Base-by-base conservation (phyloP, 2,329 filamentous ascomycete genomes). In the Cercospora citrullina region DNA sequence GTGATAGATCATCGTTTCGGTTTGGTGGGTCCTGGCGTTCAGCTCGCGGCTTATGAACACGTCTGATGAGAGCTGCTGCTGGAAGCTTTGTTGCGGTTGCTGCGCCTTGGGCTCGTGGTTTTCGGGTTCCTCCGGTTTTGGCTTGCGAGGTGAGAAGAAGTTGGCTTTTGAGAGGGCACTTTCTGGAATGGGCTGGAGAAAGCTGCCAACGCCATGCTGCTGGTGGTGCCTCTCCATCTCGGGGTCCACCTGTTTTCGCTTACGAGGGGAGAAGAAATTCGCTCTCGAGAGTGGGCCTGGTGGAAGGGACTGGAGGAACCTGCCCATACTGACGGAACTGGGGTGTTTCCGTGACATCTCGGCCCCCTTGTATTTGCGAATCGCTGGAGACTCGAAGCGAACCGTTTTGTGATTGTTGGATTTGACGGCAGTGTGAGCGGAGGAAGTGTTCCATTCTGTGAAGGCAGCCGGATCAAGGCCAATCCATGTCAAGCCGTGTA, bases 281-380 rank as follows among this genome's bases (percentile, higher is more conserved):
- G 48, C 30, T 16, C 18, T 53, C n/a, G 12, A 7, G 5, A 42
- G 18, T 12, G 31, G 21, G 18, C 4, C 23, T 33, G 16, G 21
- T 7, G 30, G 18, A 23, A 58, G 21, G 5, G 26, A 51, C 18
- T 42, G 36, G 31, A 57, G 48, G 31, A 57, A 58, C 10, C 62
- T 31, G 14, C 48, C 62, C 62, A 64, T 64, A 9, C 62, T 28
- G 14, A 64, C 51, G 16, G 62, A 58, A 30, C 48, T 45, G 18
- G 62, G 62, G 31, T 64, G 62, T 64, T 64, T 64, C 0, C 62
- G 48, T 23, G 33, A 39, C 33, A 39, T 39, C 33, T 39, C 33
- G 14, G 33, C n/a, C 33, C n/a, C 33, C 33, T 39, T 16, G 33
- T 36, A 63, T 36, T 30, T 53, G 7, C 9, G 31, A 2, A 16